These are phyloP conservation scores for Truncatella angustata DNA, from an alignment of 2,329 filamentous ascomycete genomes.

Conservation along the genomic window DNA sequence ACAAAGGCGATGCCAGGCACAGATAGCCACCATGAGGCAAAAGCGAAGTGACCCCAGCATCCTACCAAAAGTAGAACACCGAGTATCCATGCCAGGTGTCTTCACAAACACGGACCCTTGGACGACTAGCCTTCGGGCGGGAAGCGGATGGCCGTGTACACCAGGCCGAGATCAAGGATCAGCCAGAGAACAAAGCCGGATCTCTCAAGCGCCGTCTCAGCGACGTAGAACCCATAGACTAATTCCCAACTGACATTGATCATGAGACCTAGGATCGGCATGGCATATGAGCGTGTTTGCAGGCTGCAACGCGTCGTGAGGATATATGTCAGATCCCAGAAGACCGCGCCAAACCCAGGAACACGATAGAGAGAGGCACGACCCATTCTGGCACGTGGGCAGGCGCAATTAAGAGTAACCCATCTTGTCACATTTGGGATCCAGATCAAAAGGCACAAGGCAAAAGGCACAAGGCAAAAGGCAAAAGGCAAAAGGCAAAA, in stretches of 20 bases:
- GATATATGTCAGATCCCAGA: constrained; percentile 44
- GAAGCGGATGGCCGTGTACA: constrained; percentile 44
- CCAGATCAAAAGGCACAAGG: too few species aligned
- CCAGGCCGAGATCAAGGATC: constrained; percentile 44
- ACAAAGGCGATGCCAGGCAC: constrained; percentile 38
- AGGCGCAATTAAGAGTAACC: constrained; percentile 38
- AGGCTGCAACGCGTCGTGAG: constrained; percentile 45
- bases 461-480: too few species aligned
- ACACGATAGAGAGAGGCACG: constrained; percentile 21
- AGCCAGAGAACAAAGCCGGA: constrained; percentile 47
- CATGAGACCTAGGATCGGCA: constrained; percentile 46
- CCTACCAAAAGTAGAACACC: constrained; percentile 33
- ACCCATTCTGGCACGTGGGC: constrained; percentile 18
- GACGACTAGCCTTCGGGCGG: constrained; percentile 40
- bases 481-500: too few species aligned
- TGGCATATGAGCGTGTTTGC: constrained; percentile 45
- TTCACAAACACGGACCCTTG: constrained; percentile 37
- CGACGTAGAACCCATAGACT: constrained; percentile 45
- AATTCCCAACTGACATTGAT: constrained; percentile 53
- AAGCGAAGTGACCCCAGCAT: constrained; percentile 36
- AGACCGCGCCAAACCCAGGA: constrained; percentile 35
- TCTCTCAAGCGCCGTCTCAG: constrained; percentile 41
- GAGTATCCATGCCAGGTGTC: constrained; percentile 38
- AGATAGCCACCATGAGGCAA: constrained; percentile 47
- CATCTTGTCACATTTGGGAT: too few species aligned